phyloP scores from a whole-genome alignment of 176 grass and related monocot genomes.

The Poa annua region DNA sequence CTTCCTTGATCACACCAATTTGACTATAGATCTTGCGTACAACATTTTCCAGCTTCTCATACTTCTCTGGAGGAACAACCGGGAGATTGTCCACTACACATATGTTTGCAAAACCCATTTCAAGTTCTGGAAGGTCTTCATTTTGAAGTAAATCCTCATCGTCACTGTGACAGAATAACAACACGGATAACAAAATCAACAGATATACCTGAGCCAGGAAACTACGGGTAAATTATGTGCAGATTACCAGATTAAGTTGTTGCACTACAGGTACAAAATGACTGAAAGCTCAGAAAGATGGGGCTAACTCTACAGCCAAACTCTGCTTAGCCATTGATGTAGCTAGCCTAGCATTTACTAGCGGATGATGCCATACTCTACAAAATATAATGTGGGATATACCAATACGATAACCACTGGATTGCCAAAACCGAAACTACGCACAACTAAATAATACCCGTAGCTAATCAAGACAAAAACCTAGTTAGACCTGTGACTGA shows the following conservation, averaged over 20 bases:
- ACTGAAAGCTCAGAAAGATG: background rate
- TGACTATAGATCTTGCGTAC: conserved; percentile 83
- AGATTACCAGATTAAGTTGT: background rate
- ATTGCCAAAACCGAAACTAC: background rate
- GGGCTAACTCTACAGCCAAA: background rate
- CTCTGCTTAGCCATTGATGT: background rate
- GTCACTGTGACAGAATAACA: conserved; percentile 45
- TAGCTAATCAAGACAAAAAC: background rate
- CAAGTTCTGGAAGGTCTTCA: conserved; percentile 75
- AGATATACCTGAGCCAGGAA: background rate
- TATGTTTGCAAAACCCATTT: conserved; percentile 66
- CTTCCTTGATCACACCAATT: conserved; percentile 79
- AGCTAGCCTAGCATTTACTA: background rate
- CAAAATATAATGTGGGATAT: background rate
- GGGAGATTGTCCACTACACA: conserved; percentile 88
- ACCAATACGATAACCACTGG: background rate
- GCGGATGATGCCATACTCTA: background rate
- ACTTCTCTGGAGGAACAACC: conserved; percentile 77
- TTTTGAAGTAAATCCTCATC: conserved; percentile 70
- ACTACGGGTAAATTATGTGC: background rate
- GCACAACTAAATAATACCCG: background rate
- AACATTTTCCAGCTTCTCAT: conserved; percentile 84
- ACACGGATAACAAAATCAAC: conserved; percentile 4
- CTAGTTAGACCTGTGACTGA: background rate
- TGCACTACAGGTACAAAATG: background rate